Percentiles rank a stretch among this genome's conserved stretches.
phyloP scores from a whole-genome alignment of 306 rosid genomes.

The Citrullus mucosospermus region DNA sequence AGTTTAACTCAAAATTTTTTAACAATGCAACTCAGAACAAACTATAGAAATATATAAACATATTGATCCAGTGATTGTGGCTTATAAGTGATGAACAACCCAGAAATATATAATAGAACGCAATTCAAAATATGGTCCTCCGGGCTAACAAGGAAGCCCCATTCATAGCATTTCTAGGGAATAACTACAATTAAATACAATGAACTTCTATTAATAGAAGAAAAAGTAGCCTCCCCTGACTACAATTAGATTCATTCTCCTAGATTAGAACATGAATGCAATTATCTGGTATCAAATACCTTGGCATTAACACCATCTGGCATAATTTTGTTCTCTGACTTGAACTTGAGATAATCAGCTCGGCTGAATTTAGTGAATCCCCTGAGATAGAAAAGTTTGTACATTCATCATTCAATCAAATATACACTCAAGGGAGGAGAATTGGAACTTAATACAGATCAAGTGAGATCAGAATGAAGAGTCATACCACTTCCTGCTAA shows the following conservation, averaged over 20 bases:
- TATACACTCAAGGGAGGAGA: too few relatives aligned
- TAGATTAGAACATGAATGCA: neutral
- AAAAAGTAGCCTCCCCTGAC: neutral
- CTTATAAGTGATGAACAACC: neutral
- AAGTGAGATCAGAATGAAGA: neutral
- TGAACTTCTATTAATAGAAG: neutral
- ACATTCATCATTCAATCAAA: neutral
- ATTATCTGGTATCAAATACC: neutral
- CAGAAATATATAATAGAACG: neutral
- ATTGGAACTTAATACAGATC: neutral
- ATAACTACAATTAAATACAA: neutral
- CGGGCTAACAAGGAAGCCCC: neutral
- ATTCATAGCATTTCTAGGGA: neutral
- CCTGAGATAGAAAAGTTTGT: neutral
- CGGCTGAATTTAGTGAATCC: slow-evolving; percentile 5
- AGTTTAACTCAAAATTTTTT: neutral
- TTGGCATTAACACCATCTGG: slow-evolving; percentile 3
- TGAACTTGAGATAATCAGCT: neutral
- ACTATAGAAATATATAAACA: neutral
- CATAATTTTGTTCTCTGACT: neutral
- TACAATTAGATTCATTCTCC: neutral
- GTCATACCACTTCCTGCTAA: neutral
- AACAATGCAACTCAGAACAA: neutral
- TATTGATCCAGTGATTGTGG: neutral
- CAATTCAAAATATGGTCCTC: neutral